These are phyloP conservation scores for Fistulinella prunicolor DNA, from an alignment of 768 basidiomycete genomes.

Conservation along the genomic window DNA sequence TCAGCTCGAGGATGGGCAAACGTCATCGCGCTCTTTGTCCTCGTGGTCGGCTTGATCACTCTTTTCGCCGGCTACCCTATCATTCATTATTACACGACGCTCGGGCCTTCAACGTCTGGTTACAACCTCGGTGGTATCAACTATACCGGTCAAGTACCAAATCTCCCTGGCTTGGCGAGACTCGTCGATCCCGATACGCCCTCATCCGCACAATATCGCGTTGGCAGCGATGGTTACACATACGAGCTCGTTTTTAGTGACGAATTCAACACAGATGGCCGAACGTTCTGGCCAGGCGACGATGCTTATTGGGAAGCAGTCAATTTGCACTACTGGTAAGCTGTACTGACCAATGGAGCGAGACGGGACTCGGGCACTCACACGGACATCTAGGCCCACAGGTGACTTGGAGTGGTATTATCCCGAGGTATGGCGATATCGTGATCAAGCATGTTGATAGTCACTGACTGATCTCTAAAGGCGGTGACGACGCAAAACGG, in stretches of 20 bases:
- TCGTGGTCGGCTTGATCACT: constrained; percentile 65
- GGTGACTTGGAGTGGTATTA: constrained; percentile 85
- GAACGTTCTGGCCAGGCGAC: constrained; percentile 76
- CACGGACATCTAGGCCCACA: constrained; percentile 44
- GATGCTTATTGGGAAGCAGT: constrained; percentile 86
- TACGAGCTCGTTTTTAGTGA: constrained; percentile 89
- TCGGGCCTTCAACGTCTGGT: constrained; percentile 37
- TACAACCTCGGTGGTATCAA: constrained; percentile 89
- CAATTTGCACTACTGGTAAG: constrained; percentile 79
- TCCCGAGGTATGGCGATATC: constrained; percentile 47
- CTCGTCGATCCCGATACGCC: constrained; percentile 83
- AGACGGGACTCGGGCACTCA: constrained; percentile 5
- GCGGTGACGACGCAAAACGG: constrained; percentile 74
- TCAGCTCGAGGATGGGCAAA: constrained; percentile 85
- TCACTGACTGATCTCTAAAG: constrained; percentile 25
- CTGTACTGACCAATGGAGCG: background rate
- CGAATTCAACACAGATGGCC: constrained; percentile 74
- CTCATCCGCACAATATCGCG: constrained; percentile 47
- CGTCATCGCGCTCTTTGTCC: constrained; percentile 63
- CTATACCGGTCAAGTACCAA: constrained; percentile 81
- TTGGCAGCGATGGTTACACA: constrained; percentile 69
- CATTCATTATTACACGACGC: constrained; percentile 49
- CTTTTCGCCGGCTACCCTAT: constrained; percentile 92
- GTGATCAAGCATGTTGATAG: constrained; percentile 1
- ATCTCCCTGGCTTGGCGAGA: constrained; percentile 59